Conservation (phyloP, 176 grass and related monocot species). For the Cenchrus americanus region DNA sequence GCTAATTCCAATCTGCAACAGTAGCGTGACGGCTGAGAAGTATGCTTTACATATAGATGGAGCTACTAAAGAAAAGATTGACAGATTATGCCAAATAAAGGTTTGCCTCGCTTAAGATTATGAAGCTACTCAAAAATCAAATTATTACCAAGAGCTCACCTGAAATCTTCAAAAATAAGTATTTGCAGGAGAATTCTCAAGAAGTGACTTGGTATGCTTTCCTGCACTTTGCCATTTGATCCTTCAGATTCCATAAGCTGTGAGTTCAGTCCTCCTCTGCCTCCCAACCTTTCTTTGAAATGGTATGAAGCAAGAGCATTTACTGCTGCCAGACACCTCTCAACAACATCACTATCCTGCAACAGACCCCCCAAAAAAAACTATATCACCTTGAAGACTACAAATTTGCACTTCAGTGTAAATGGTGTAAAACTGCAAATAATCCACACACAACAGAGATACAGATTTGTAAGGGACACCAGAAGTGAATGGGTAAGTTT, state of each 20-base stretch:
- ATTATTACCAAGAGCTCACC: constrained; percentile 50
- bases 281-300: constrained; percentile 81
- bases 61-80: constrained; percentile 19
- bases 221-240: constrained; percentile 66
- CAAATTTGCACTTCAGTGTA: constrained; percentile 6
- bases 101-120: background rate
- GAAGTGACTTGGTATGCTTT: constrained; percentile 82
- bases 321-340: constrained; percentile 83
- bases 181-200: constrained; percentile 81
- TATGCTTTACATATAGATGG: constrained; percentile 9
- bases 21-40: constrained; percentile 10
- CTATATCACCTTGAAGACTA: constrained; percentile 33
- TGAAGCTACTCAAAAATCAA: constrained; percentile 11
- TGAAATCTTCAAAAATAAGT: constrained; percentile 90
- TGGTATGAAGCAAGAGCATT: constrained; percentile 92
- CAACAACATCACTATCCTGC: constrained; percentile 90
- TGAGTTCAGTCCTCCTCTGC: constrained; percentile 66
- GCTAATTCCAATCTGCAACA: constrained; percentile 81
- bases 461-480: constrained; percentile 7
- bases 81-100: constrained; percentile 15
- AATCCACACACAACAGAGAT: background rate
- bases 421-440: background rate
- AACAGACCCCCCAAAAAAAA: constrained; percentile 38
- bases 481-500: background rate
- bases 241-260: constrained; percentile 65